Conservation (phyloP, 306 rosid species). For the Ochetophila trinervis region DNA sequence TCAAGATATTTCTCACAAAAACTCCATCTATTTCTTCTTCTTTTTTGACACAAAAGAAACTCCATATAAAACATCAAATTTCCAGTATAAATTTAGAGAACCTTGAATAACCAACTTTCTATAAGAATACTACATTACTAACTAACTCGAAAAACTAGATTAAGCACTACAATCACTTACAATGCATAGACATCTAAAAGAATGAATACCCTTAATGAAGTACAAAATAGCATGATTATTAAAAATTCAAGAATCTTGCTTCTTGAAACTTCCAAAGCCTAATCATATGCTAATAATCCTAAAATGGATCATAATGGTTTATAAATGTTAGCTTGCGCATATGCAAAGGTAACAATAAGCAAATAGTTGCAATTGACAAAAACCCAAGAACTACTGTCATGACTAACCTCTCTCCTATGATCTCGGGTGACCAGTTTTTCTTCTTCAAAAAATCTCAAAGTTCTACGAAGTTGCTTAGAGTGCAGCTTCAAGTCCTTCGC, state of each 20-base stretch:
- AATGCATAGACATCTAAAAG: not conserved
- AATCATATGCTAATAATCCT: not conserved
- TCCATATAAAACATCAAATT: not conserved
- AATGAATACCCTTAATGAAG: not conserved
- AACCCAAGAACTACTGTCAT: constrained; percentile 18
- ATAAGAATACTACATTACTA: not conserved
- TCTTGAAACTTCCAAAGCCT: not conserved
- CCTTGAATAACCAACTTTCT: not conserved
- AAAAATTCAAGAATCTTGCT: constrained; percentile 1
- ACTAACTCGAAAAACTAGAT: not conserved
- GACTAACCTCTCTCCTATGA: constrained; percentile 80
- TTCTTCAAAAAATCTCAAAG: constrained; percentile 81
- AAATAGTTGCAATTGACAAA: not conserved
- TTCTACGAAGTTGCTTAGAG: constrained; percentile 85
- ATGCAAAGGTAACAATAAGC: constrained; percentile 6
- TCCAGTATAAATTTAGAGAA: not conserved
- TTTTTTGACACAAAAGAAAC: too few species aligned
- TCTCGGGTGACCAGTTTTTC: constrained; percentile 89
- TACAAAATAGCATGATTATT: not conserved
- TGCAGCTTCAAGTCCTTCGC: constrained; percentile 94
- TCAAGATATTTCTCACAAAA: not conserved
- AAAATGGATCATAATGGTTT: not conserved
- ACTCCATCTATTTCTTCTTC: too few species aligned
- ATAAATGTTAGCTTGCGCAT: not conserved
- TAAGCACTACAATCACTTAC: not conserved